Percentiles rank a stretch among this genome's conserved stretches.
Conservation (phyloP, 306 rosid genomes). For the Cicer chorassanicum region DNA sequence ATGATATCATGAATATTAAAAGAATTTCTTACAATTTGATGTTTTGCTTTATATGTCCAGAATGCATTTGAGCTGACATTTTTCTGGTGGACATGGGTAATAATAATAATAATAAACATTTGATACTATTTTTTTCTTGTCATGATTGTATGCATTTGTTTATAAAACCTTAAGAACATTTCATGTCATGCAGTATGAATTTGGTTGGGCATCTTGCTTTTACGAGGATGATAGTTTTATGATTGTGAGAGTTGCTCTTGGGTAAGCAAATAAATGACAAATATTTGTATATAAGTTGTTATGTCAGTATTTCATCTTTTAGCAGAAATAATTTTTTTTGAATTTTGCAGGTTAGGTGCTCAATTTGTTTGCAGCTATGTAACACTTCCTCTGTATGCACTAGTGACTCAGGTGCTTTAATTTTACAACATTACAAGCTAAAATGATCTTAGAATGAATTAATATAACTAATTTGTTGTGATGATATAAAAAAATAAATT, state of each 20-base stretch:
- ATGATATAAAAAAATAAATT: not conserved
- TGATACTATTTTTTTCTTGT: constrained; percentile 2
- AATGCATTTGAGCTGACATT: constrained; percentile 95
- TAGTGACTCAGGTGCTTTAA: constrained; percentile 78
- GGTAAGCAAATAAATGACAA: constrained; percentile 50
- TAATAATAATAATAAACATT: constrained; percentile 41
- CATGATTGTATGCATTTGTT: constrained; percentile 4
- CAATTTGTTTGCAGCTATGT: constrained; percentile 86
- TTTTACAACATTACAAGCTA: not conserved
- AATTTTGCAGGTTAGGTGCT: constrained; percentile 66
- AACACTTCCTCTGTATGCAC: constrained; percentile 93
- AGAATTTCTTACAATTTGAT: constrained; percentile 40
- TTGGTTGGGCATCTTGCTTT: constrained; percentile 86
- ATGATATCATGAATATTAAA: constrained; percentile 20
- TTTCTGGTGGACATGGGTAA: constrained; percentile 94
- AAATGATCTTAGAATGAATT: too few species aligned
- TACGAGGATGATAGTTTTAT: constrained; percentile 62
- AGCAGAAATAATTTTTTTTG: too few species aligned
- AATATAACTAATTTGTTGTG: not conserved
- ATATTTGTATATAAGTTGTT: too few species aligned
- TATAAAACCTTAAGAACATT: constrained; percentile 40
- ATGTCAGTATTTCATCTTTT: too few species aligned
- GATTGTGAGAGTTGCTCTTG: constrained; percentile 68
- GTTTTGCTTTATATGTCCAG: constrained; percentile 52
- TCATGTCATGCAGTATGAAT: constrained; percentile 81